These are phyloP conservation scores for Neofusicoccum kwambonambiense DNA, from an alignment of 2,329 filamentous ascomycete species.

Conservation along the genomic window DNA sequence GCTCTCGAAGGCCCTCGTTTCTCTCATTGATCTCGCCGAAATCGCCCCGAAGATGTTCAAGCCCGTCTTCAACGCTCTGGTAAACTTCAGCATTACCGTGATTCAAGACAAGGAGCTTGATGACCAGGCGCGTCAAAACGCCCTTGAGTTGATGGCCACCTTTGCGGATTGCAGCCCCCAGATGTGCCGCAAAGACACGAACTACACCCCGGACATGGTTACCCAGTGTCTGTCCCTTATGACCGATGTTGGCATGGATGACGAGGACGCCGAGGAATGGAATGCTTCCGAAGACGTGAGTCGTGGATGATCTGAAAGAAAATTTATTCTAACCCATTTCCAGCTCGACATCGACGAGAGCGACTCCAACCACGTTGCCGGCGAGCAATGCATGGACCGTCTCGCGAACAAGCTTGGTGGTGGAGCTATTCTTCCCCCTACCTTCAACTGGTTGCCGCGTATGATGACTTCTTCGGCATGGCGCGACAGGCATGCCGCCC, in stretches of 20 bases:
- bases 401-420: constrained; percentile 96
- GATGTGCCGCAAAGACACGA: constrained; percentile 92
- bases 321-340: constrained; percentile 25
- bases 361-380: constrained; percentile 94
- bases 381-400: constrained; percentile 97
- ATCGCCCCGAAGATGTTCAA: constrained; percentile 98
- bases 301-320: constrained; percentile 22
- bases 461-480: constrained; percentile 97
- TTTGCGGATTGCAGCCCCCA: constrained; percentile 93
- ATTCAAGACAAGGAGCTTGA: constrained; percentile 94
- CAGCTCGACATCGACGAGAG: constrained; percentile 92
- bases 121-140: constrained; percentile 88
- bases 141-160: constrained; percentile 94
- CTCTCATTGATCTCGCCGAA: constrained; percentile 92
- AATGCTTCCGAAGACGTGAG: constrained; percentile 84
- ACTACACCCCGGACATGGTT: constrained; percentile 94
- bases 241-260: constrained; percentile 93
- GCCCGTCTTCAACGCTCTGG: constrained; percentile 84
- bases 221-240: constrained; percentile 96
- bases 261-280: constrained; percentile 94
- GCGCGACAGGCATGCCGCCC: constrained; percentile 91
- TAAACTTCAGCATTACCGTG: constrained; percentile 88
- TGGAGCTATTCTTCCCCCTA: constrained; percentile 85
- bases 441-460: constrained; percentile 92
- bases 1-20: constrained; percentile 82